Conservation (phyloP, 2,329 filamentous ascomycete species). For the Diaporthe caulivora region DNA sequence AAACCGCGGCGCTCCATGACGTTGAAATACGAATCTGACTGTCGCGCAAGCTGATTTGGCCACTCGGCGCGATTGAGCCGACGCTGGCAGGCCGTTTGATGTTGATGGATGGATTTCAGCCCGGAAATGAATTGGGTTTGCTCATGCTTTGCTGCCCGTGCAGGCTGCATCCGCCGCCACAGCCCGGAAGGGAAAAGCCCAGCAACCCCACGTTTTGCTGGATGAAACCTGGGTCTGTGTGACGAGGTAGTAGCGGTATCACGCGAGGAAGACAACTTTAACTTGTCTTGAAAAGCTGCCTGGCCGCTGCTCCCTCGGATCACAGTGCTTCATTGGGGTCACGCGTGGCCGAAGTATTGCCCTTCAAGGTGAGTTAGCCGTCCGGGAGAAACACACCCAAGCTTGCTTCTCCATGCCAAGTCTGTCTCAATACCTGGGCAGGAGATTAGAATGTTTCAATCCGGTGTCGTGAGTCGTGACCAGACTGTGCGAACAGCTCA, state of each 20-base stretch:
- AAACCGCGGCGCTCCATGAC: neutral
- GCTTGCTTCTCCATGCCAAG: constrained; percentile 17
- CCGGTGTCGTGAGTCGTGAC: neutral
- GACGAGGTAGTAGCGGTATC: constrained; percentile 15
- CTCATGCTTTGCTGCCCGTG: neutral
- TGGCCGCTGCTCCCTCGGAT: neutral
- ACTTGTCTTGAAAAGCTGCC: neutral
- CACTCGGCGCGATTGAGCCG: neutral
- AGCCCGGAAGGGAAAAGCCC: neutral
- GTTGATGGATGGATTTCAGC: neutral
- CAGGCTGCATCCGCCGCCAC: neutral
- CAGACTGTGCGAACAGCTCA: neutral
- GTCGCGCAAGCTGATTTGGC: neutral
- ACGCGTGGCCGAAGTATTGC: neutral
- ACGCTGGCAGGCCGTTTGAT: constrained; percentile 9
- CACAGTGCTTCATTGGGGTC: too few species aligned
- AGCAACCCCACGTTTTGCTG: constrained; percentile 27
- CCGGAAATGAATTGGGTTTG: constrained; percentile 28
- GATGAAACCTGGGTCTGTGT: constrained; percentile 18
- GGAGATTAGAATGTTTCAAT: constrained; percentile 30
- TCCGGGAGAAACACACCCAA: neutral
- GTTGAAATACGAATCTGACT: constrained; percentile 19
- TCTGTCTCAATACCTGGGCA: constrained; percentile 17
- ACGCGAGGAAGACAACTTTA: constrained; percentile 1
- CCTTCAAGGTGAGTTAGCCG: neutral